Evolutionary conservation across 23 red algal genomes (phyloP), one percentile per base, ranked within the genome.

Genomic region (Cyanidiococcus yangmingshanensis): DNA sequence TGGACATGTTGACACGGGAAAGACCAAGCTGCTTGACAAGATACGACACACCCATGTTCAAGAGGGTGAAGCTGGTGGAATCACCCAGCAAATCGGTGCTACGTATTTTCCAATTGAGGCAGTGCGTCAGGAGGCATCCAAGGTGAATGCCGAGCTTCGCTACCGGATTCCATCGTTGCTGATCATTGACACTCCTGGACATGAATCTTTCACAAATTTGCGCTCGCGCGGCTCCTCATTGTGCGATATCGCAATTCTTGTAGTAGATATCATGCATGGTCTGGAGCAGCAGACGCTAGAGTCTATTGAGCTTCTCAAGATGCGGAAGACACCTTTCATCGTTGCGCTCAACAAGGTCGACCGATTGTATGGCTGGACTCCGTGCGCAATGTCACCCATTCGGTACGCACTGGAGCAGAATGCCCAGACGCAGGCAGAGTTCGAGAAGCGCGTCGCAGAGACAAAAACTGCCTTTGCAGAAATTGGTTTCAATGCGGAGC

Each of bases 191-290:
- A 98, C 94, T 21, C 94, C 94, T 57, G 94, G 94, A 2, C 94
- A 98, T 75, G 94, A 98, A 68, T 89, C 85, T 7, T 98, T 98
- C 74, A 98, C 94, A 26, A 98, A 98, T 68, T 67, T 98, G 74
- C 87, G 94, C 27, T 91, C 94, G 25, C 87, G 94, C 30, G 94
- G 94, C 31, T 92, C 88, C 39, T 91, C 88, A 39, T 82, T 98
- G 33, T 98, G 94, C 77, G 94, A 98, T 67, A 92, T 98, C 85
- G 94, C 94, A n/a, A 98, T 98, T 58, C 82, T 98, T 36, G 94
- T 98, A 2, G 79, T 98, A 32, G 94, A 98, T 63, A 98, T 98
- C 74, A 91, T 91, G 87, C 94, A 98, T 68, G 94, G 94, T 2
- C 77, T 98, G 38, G 94, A 98, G 67, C 94, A 88, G 2, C 94